phyloP scores from a whole-genome alignment of 495 filamentous ascomycete species.

The Hyaloscypha finlandica region DNA sequence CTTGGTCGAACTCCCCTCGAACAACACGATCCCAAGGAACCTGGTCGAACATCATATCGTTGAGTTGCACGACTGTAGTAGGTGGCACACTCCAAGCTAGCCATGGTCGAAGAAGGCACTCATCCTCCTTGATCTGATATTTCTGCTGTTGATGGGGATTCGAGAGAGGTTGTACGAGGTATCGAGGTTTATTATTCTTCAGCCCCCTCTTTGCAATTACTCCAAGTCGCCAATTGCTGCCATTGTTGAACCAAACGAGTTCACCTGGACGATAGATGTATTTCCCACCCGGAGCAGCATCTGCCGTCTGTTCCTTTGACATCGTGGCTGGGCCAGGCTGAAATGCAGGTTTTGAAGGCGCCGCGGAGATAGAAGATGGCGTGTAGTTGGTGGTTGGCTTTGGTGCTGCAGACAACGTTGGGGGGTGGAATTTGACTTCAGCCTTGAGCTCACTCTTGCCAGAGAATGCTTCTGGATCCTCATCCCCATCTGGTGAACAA shows the following conservation, averaged over 20 bases:
- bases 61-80: slow-evolving; percentile 33
- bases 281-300: slow-evolving; percentile 33
- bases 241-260: slow-evolving; percentile 60
- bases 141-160: slow-evolving; percentile 45
- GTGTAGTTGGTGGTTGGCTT: slow-evolving; percentile 15
- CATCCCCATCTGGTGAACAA: slow-evolving; percentile 28
- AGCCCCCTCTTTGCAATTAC: slow-evolving; percentile 43
- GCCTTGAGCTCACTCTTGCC: slow-evolving; percentile 1
- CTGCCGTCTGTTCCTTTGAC: slow-evolving; percentile 35
- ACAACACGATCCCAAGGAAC: slow-evolving; percentile 53
- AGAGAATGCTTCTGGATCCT: background rate
- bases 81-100: slow-evolving; percentile 61
- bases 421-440: background rate
- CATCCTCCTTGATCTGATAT: slow-evolving; percentile 39
- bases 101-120: slow-evolving; percentile 55
- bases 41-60: slow-evolving; percentile 44
- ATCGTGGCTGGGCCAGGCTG: slow-evolving; percentile 4
- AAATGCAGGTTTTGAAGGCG: slow-evolving; percentile 15
- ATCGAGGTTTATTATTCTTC: slow-evolving; percentile 35
- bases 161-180: slow-evolving; percentile 54
- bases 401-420: background rate
- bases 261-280: slow-evolving; percentile 60
- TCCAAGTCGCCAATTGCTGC: slow-evolving; percentile 57
- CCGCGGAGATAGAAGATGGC: slow-evolving; percentile 7
- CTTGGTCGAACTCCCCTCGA: slow-evolving; percentile 40